A percentile compares a stretch with the other conserved stretches of the same genome.
Conservation (phyloP, 371 early-diverging fungal species). For the Modicella reniformis region DNA sequence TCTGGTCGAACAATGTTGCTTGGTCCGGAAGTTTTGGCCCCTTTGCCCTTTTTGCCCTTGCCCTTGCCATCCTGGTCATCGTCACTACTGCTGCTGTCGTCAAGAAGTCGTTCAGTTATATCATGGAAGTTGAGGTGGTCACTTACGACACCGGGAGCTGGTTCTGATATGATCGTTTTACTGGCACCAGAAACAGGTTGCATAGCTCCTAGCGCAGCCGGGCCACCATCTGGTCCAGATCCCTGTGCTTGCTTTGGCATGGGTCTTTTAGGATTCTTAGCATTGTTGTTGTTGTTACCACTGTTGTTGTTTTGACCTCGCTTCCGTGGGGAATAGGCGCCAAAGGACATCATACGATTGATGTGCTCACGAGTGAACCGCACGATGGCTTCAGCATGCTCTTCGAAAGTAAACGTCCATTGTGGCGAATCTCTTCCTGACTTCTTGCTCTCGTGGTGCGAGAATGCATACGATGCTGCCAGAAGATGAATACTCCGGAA, state of each 20-base stretch:
- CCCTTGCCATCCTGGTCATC: neutral
- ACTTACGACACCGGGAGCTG: neutral
- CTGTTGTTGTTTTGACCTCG: neutral
- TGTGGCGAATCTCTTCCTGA: slow-evolving; percentile 9
- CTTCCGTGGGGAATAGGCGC: slow-evolving; percentile 21
- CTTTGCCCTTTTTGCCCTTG: neutral
- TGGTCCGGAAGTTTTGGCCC: neutral
- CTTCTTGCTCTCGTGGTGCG: slow-evolving; percentile 27
- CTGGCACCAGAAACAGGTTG: neutral
- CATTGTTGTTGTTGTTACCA: neutral
- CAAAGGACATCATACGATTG: slow-evolving; percentile 50
- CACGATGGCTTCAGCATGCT: slow-evolving; percentile 44
- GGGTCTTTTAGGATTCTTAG: slow-evolving; percentile 1
- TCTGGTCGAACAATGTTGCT: neutral
- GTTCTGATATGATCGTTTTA: neutral
- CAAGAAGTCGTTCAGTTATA: neutral
- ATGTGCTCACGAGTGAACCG: slow-evolving; percentile 49
- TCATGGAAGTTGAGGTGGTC: neutral
- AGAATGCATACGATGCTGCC: slow-evolving; percentile 35
- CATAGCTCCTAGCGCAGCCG: neutral
- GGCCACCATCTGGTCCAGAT: neutral
- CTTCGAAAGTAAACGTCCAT: slow-evolving; percentile 43
- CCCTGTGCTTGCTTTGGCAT: neutral
- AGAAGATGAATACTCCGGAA: slow-evolving; percentile 50
- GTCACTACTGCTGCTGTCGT: neutral